Evolutionary conservation across 148 eudicot genomes (phyloP).

Genomic region (Silene uniflora): DNA sequence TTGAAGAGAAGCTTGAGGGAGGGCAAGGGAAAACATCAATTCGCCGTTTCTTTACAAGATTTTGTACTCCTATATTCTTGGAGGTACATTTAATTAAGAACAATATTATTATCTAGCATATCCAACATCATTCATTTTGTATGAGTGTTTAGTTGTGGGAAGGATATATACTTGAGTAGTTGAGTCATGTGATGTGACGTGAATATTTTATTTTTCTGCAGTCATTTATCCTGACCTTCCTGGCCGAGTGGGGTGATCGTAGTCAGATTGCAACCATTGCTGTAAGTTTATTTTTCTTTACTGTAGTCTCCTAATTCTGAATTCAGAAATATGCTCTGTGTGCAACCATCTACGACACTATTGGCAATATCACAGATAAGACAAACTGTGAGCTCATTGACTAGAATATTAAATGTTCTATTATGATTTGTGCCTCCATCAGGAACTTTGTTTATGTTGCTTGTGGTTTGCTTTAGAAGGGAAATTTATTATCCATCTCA

Average conservation of each 20-base stretch:
- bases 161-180: no score
- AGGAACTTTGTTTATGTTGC: no score
- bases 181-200: background rate
- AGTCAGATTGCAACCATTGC: slow-evolving; percentile 99
- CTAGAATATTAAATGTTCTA: no score
- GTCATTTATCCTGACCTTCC: slow-evolving; percentile 93
- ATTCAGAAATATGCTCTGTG: background rate
- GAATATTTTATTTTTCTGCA: slow-evolving; percentile 37
- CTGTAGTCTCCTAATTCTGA: background rate
- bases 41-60: slow-evolving; percentile 84
- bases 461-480: no score
- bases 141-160: background rate
- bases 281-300: slow-evolving; percentile 43
- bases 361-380: background rate
- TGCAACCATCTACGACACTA: background rate
- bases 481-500: no score
- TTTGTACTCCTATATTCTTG: slow-evolving; percentile 84
- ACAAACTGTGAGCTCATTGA: background rate
- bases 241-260: slow-evolving; percentile 99
- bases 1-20: slow-evolving; percentile 92
- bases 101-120: slow-evolving; percentile 3
- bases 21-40: slow-evolving; percentile 85
- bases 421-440: no score
- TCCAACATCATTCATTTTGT: background rate
- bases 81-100: slow-evolving; percentile 50